These are phyloP conservation scores for Amylocarpus encephaloides DNA, from an alignment of 2,329 filamentous ascomycete genomes.

Conservation along the genomic window DNA sequence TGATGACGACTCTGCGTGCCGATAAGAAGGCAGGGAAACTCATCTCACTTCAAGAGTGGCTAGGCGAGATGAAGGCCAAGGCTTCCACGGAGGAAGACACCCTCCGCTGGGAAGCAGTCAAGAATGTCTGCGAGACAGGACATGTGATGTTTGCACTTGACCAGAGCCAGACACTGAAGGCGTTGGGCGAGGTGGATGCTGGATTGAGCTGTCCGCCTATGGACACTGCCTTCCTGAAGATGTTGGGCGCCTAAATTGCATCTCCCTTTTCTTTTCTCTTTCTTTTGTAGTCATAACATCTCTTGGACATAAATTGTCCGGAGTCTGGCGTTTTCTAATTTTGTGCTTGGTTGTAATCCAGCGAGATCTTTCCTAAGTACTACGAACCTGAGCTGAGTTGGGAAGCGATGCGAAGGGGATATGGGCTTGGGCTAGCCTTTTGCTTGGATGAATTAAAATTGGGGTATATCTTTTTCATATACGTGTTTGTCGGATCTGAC, in stretches of 20 bases:
- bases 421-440: too few species aligned
- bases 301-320: background rate
- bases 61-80: background rate
- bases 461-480: too few species aligned
- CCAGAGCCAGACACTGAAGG: background rate
- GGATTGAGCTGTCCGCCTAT: background rate
- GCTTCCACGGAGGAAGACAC: background rate
- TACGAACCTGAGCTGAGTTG: background rate
- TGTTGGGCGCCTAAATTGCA: background rate
- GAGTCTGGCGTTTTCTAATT: background rate
- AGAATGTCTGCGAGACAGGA: conserved; percentile 2
- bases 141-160: conserved; percentile 3
- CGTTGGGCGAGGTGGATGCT: background rate
- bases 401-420: background rate
- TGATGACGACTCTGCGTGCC: background rate
- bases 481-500: too few species aligned
- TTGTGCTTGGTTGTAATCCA: background rate
- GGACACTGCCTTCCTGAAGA: background rate
- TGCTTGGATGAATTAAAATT: too few species aligned
- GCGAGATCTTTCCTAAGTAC: background rate
- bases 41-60: background rate
- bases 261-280: background rate
- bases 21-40: background rate
- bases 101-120: conserved; percentile 1
- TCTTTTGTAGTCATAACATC: background rate